Percentiles rank a stretch among this genome's conserved stretches.
phyloP scores from a whole-genome alignment of 805 yeast species.

The Clavispora fructus region DNA sequence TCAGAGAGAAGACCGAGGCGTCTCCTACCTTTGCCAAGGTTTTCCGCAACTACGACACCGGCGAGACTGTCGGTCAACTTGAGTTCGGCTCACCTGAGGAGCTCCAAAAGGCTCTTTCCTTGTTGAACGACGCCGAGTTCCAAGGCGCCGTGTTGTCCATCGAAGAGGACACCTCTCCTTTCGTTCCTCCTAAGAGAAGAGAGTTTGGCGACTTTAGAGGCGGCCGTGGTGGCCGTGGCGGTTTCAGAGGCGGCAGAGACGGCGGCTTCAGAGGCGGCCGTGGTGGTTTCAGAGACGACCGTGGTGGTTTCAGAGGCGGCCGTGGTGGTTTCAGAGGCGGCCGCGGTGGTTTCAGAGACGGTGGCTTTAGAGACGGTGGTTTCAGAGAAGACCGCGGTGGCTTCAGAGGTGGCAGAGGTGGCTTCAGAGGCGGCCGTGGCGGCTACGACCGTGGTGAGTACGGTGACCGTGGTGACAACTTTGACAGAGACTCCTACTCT shows the following conservation, averaged over 20 bases:
- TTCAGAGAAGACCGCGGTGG: conserved; percentile 27
- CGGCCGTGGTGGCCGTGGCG: conserved; percentile 46
- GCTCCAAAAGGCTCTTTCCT: conserved; percentile 66
- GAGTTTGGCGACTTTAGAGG: conserved; percentile 20
- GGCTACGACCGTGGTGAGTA: conserved; percentile 46
- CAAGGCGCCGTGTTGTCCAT: conserved; percentile 66
- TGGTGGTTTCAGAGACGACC: conserved; percentile 19
- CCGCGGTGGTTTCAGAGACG: conserved; percentile 10
- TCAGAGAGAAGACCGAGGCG: conserved; percentile 64
- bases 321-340: conserved; percentile 33
- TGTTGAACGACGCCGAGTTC: conserved; percentile 65
- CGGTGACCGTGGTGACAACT: conserved; percentile 21
- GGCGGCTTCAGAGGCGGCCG: conserved; percentile 10
- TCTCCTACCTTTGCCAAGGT: conserved; percentile 58
- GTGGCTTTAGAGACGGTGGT: conserved; percentile 25
- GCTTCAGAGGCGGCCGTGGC: conserved; percentile 35
- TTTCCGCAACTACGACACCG: conserved; percentile 45
- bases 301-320: conserved; percentile 36
- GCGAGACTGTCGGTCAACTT: conserved; percentile 45
- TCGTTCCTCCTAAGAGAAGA: conserved; percentile 47
- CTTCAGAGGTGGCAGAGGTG: conserved; percentile 41
- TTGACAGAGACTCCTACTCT: conserved; percentile 42
- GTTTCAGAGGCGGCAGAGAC: conserved; percentile 25
- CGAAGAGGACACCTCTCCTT: conserved; percentile 72
- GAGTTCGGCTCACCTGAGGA: conserved; percentile 66